These are phyloP conservation scores for Coccomyxa subellipsoidea DNA, from an alignment of 163 green algal species.

Conservation along the genomic window DNA sequence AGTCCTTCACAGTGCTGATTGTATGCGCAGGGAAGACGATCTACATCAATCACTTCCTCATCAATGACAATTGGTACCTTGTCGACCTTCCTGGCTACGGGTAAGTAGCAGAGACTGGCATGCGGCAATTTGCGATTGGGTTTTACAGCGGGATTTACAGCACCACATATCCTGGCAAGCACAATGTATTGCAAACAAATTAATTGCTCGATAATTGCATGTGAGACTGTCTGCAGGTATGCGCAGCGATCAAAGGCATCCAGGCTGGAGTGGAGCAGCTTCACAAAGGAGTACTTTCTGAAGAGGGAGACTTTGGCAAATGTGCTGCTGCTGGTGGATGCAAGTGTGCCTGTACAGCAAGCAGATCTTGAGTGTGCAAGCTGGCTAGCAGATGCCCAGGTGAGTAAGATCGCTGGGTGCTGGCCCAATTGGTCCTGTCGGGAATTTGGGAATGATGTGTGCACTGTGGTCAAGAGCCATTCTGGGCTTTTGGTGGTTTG, in stretches of 20 bases:
- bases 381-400: slow-evolving; percentile 85
- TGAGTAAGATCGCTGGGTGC: slow-evolving; percentile 21
- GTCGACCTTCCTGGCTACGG: slow-evolving; percentile 97
- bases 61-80: slow-evolving; percentile 93
- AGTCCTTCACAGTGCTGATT: no score
- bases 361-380: slow-evolving; percentile 83
- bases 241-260: slow-evolving; percentile 57
- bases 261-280: slow-evolving; percentile 77
- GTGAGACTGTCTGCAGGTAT: slow-evolving; percentile 50
- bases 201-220: background rate
- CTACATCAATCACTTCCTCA: slow-evolving; percentile 96
- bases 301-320: slow-evolving; percentile 63
- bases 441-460: no score
- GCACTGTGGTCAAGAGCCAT: no score
- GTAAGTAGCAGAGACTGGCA: slow-evolving; percentile 56
- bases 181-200: background rate
- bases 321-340: slow-evolving; percentile 93
- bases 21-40: slow-evolving; percentile 84
- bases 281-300: slow-evolving; percentile 83
- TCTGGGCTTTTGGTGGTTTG: no score
- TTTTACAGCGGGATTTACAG: no score
- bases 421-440: no score
- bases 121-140: no score
- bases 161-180: no score
- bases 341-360: slow-evolving; percentile 65